phyloP scores from a whole-genome alignment of 2,329 filamentous ascomycete species.

The Xylaria polymorpha region DNA sequence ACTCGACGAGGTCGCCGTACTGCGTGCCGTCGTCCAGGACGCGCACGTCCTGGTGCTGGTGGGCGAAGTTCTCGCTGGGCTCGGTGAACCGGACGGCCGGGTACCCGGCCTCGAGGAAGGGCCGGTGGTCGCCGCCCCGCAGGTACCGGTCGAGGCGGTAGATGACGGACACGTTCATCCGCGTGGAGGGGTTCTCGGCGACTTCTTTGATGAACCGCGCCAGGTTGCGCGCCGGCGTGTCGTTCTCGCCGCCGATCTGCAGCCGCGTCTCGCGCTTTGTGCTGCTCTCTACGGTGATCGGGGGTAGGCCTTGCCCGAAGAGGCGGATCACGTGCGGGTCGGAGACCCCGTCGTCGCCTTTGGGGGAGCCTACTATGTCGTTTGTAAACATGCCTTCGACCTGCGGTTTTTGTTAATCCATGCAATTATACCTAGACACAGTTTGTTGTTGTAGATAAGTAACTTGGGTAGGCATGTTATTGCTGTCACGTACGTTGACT shows the following conservation, averaged over 20 bases:
- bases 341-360: constrained; percentile 57
- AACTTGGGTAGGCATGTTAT: too few species aligned
- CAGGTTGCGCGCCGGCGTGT: constrained; percentile 65
- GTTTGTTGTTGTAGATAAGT: too few species aligned
- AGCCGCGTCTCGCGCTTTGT: constrained; percentile 54
- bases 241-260: constrained; percentile 64
- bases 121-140: constrained; percentile 66
- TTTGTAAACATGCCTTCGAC: constrained; percentile 69
- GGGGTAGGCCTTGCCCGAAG: constrained; percentile 63
- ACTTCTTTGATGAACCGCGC: constrained; percentile 67
- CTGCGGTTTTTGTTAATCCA: constrained; percentile 44
- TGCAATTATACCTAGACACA: too few species aligned
- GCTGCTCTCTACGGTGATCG: constrained; percentile 54
- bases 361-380: constrained; percentile 66
- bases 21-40: constrained; percentile 59
- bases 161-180: constrained; percentile 67
- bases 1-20: constrained; percentile 67
- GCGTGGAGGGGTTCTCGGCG: constrained; percentile 61
- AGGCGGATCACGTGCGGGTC: constrained; percentile 65
- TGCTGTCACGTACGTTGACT: constrained; percentile 47
- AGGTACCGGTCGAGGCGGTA: constrained; percentile 68
- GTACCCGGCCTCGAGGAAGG: constrained; percentile 67
- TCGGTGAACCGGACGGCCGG: constrained; percentile 67
- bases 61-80: constrained; percentile 66
- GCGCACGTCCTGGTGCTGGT: constrained; percentile 67